Evolutionary conservation across 768 basidiomycete genomes (phyloP), one percentile per base, ranked within the genome.

Genomic region (Kondoa malvinella): DNA sequence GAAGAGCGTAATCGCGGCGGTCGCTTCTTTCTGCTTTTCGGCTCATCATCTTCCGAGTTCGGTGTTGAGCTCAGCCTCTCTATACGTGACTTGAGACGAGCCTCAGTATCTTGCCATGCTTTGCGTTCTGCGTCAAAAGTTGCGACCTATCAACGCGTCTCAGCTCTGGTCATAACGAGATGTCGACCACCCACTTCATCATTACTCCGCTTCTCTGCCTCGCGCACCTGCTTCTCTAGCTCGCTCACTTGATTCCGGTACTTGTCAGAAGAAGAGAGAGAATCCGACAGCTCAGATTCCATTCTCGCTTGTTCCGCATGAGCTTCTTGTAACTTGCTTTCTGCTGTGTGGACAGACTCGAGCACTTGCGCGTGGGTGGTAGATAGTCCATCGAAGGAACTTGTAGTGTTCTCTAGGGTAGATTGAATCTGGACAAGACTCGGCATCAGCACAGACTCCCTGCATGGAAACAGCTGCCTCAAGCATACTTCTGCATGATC

Each of bases 91-190:
- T 90, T 91, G 71, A 92, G 85, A 77, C 91, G 89, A 75, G 92
- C 87, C 74, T 94, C 90, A 74, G 89, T 90, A 77, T 92, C 90
- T 74, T 90, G 90, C 77, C 91, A 88, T 17, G 89, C 83, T 76
- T 92, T 89, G 34, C 91, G 86, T 77, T 94, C 91, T 4, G 88
- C 87, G 74, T 94, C 91, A 75, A 92, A 92, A 1, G 87, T 87
- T 21, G 83, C 80, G n/a, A 85, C 86, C 89, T 92, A 50, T 8
- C 12, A 50, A 50, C 21, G 40, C 40, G 74, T 31, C 68, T 30
- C 67, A 72, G 62, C 40, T 62, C 57, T 32, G 16, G 26, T 57
- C 27, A 25, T 15, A 27, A 15, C 14, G 12, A 1, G n/a, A 25
- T 14, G 21, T 21, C 31, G 12, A 56, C 25, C 4, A 30, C 80